Evolutionary conservation across 805 yeast genomes (phyloP), one percentile per base, ranked within the genome.

Genomic region (Metschnikowia orientalis): DNA sequence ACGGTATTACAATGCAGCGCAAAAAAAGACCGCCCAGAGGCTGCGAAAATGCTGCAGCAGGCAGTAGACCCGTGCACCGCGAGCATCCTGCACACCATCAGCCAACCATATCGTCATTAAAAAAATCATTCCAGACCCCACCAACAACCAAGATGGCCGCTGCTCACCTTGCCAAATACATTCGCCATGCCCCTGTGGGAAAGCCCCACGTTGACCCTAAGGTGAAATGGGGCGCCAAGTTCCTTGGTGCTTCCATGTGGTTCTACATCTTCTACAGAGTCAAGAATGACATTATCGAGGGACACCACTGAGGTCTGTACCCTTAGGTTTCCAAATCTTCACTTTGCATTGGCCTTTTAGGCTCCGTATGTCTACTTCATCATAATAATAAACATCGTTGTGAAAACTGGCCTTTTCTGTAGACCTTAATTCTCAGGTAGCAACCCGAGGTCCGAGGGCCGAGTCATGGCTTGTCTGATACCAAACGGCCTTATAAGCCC

Each of bases 171-270:
- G 61, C 57, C 30, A 62, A 60, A 44, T 63, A 63, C 49, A 48
- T 61, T 32, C 68, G 68, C 48, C 85, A 79, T 47, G 82, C 83
- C 8, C 72, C 73, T 13, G 75, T 77, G 21, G 76, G 82, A 27
- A 68, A 69, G 39, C 90, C 92, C 19, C 79, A 81, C 47, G 77
- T 77, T 12, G 75, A 77, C 24, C 62, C 73, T 2, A 60, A 71
- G 25, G 72, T 79, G 50, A 69, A 73, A 37, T 67, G 77, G 59
- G 70, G 79, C 13, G 73, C 85, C 28, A 80, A 81, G 48, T 56
- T 71, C 13, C 69, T 86, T 26, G 95, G 95, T 8, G 95, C 90
- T 23, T 71, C 88, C 34, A 80, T 83, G 85, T 83, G 92, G 84
- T 86, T 84, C 61, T 86, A 90, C 84, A 73, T 86, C 42, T 70